phyloP scores from a whole-genome alignment of 2,329 filamentous ascomycete species.

The Fusarium verticillioides region DNA sequence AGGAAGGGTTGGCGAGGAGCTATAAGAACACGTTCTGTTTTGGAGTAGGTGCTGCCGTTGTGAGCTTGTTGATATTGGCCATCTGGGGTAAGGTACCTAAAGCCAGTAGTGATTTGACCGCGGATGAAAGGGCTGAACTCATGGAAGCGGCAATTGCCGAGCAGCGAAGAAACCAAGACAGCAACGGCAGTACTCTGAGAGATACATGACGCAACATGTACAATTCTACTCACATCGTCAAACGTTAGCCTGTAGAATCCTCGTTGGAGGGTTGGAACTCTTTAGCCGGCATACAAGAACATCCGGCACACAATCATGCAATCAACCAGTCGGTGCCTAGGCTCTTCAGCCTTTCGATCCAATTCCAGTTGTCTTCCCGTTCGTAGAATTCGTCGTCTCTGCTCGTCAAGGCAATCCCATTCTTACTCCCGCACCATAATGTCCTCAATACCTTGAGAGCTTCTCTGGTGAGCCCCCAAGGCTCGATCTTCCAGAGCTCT shows the following conservation, averaged over 20 bases:
- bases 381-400: background rate
- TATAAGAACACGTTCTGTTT: background rate
- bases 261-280: background rate
- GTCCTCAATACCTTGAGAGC: background rate
- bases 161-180: background rate
- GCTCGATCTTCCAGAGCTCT: background rate
- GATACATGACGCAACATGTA: no score
- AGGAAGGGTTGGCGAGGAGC: background rate
- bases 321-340: background rate
- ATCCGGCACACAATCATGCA: background rate
- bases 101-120: background rate
- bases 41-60: background rate
- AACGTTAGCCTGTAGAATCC: no score
- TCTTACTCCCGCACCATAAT: background rate
- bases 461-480: background rate
- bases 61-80: background rate
- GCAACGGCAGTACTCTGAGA: background rate
- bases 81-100: background rate
- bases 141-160: background rate
- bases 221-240: no score
- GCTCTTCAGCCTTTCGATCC: background rate
- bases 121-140: background rate
- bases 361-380: background rate
- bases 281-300: background rate
- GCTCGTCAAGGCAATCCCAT: fast-evolving